Percentiles rank a stretch among this genome's conserved stretches.
Evolutionary conservation across 2,329 filamentous ascomycete genomes (phyloP).

Genomic region (Pestalotiopsis fici): DNA sequence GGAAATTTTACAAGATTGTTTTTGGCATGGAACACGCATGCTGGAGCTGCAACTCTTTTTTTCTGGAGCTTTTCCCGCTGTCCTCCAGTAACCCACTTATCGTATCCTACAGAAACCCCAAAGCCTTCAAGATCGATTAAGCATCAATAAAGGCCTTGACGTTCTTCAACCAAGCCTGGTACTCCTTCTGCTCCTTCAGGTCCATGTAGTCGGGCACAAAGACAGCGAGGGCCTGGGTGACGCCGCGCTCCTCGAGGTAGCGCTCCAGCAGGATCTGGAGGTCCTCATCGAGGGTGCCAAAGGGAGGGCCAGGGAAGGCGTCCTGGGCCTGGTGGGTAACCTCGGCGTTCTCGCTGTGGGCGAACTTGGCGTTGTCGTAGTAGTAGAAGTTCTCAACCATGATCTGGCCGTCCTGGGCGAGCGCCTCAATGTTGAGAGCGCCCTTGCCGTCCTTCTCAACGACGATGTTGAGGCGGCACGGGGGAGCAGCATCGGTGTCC

Average conservation of each 20-base stretch:
- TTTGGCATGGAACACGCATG: background rate
- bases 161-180: conserved; percentile 84
- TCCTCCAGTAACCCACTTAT: background rate
- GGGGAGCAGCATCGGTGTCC: conserved; percentile 62
- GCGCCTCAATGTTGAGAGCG: conserved; percentile 82
- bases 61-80: background rate
- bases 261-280: conserved; percentile 89
- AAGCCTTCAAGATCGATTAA: conserved; percentile 36
- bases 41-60: background rate
- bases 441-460: conserved; percentile 87
- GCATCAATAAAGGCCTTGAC: conserved; percentile 84
- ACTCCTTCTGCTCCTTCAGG: conserved; percentile 98
- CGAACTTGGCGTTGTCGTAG: conserved; percentile 77
- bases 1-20: conserved; percentile 4
- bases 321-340: conserved; percentile 74
- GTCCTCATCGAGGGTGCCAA: conserved; percentile 93
- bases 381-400: conserved; percentile 90
- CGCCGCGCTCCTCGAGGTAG: conserved; percentile 91
- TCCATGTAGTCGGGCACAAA: conserved; percentile 97
- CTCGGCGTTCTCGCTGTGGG: conserved; percentile 75
- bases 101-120: background rate
- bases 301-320: conserved; percentile 88
- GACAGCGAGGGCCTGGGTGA: conserved; percentile 81
- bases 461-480: conserved; percentile 81
- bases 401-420: conserved; percentile 83